Base-by-base conservation (phyloP, 257 asterid genomes). In the Cinchona pubescens region DNA sequence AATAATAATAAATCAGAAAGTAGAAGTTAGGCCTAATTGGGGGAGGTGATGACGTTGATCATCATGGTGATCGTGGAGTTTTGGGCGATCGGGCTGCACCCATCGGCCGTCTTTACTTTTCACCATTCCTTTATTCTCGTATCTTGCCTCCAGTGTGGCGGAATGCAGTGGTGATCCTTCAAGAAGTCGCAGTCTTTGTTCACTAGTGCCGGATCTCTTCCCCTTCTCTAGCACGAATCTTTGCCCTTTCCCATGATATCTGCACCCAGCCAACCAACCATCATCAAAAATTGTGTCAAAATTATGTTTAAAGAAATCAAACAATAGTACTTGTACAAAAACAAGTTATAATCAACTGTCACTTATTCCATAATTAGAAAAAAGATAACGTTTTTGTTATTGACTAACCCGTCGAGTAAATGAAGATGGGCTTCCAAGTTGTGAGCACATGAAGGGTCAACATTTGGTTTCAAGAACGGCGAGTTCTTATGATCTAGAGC, bases 241-340 rank as follows among this genome's bases (percentile, higher is more conserved):
- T 55, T 76, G 80, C 34, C 88, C 92, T 63, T 72, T 82, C 32
- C 90, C 90, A 29, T 84, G 90, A 77, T 86, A 86, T 29, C 92
- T 84, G 80, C 81, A 51, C 10, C 25, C 21, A 15, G n/a, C n/a
- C n/a, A n/a, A n/a, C n/a, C n/a, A n/a, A n/a, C 55, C 18, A 3
- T 56, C 11, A n/a, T n/a, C n/a, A n/a, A n/a, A n/a, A n/a, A n/a
- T n/a, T n/a, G n/a, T n/a, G n/a, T n/a, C n/a, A n/a, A n/a, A n/a
- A n/a, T n/a, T n/a, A n/a, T n/a, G n/a, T n/a, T n/a, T n/a, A n/a
- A n/a, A n/a, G n/a, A n/a, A n/a, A n/a, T n/a, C n/a, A n/a, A n/a
- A n/a, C n/a, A n/a, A n/a, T n/a, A n/a, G n/a, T n/a, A n/a, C n/a
- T n/a, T n/a, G n/a, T n/a, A n/a, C n/a, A n/a, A n/a, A n/a, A n/a